Evolutionary conservation across 169 alveolate genomes (phyloP).

Genomic region (Plasmodium fragile): DNA sequence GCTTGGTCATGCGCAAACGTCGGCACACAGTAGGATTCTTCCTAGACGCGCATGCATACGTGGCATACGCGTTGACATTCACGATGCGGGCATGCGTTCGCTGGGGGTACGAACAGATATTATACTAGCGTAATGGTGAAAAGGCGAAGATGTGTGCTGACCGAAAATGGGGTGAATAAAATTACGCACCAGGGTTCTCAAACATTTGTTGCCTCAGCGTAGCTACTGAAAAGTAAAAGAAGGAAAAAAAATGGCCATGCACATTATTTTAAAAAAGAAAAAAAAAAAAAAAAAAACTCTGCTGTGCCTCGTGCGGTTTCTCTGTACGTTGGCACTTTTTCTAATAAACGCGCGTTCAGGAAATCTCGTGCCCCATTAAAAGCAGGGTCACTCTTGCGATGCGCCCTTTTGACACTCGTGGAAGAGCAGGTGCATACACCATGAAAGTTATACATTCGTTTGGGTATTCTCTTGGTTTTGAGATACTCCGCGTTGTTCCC

Average conservation of each 20-base stretch:
- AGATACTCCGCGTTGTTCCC: background rate
- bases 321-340: background rate
- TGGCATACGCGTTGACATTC: background rate
- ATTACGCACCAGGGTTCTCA: background rate
- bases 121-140: background rate
- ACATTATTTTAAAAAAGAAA: background rate
- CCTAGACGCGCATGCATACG: background rate
- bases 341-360: background rate
- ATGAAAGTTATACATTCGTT: background rate
- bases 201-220: background rate
- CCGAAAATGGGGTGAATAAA: background rate
- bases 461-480: background rate
- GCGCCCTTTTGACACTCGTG: background rate
- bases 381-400: background rate
- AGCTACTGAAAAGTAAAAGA: background rate
- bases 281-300: background rate
- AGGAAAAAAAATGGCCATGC: background rate
- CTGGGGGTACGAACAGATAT: background rate
- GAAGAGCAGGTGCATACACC: background rate
- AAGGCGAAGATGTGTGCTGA: background rate
- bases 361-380: background rate
- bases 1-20: background rate
- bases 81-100: background rate
- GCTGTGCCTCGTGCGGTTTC: background rate
- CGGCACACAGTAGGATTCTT: background rate